A percentile compares a stretch with the other conserved stretches of the same genome.
phyloP scores from a whole-genome alignment of 83 land plant genomes.

The Thuja plicata region DNA sequence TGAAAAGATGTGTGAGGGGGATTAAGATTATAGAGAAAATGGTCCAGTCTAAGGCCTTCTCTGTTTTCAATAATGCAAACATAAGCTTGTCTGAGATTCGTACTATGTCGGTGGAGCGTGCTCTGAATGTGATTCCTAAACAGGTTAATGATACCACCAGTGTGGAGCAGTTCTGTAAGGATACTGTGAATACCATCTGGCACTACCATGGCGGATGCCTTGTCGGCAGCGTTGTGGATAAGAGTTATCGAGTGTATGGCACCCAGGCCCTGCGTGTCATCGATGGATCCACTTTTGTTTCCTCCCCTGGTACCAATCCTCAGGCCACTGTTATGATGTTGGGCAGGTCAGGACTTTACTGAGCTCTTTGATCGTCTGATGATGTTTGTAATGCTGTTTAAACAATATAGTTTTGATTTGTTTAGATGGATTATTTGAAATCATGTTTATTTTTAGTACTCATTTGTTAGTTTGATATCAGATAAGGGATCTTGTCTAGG shows the following conservation, averaged over 20 bases:
- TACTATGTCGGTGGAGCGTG: slow-evolving; percentile 22
- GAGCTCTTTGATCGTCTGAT: too few relatives aligned
- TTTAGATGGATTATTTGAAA: too few relatives aligned
- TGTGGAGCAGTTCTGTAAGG: slow-evolving; percentile 52
- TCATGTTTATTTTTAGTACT: too few relatives aligned
- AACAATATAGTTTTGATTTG: too few relatives aligned
- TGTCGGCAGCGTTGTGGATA: slow-evolving; percentile 30
- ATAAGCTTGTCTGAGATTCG: slow-evolving; percentile 12
- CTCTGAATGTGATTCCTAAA: slow-evolving; percentile 24
- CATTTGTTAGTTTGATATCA: too few relatives aligned
- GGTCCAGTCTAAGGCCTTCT: slow-evolving; percentile 29
- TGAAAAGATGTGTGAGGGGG: slow-evolving; percentile 72
- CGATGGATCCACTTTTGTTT: slow-evolving; percentile 32
- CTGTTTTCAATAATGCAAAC: slow-evolving; percentile 22
- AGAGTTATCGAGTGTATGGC: slow-evolving; percentile 22
- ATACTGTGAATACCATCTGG: slow-evolving; percentile 68
- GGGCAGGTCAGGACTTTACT: slow-evolving; percentile 21
- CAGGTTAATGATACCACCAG: slow-evolving; percentile 28
- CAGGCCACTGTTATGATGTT: slow-evolving; percentile 49
- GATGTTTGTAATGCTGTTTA: too few relatives aligned
- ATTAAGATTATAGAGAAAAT: slow-evolving; percentile 48
- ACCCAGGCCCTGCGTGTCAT: slow-evolving; percentile 28
- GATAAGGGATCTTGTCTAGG: too few relatives aligned
- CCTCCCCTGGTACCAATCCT: slow-evolving; percentile 45
- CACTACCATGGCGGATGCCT: slow-evolving; percentile 78